Conservation (phyloP, 2,329 filamentous ascomycete genomes). For the Aureobasidium sp. region DNA sequence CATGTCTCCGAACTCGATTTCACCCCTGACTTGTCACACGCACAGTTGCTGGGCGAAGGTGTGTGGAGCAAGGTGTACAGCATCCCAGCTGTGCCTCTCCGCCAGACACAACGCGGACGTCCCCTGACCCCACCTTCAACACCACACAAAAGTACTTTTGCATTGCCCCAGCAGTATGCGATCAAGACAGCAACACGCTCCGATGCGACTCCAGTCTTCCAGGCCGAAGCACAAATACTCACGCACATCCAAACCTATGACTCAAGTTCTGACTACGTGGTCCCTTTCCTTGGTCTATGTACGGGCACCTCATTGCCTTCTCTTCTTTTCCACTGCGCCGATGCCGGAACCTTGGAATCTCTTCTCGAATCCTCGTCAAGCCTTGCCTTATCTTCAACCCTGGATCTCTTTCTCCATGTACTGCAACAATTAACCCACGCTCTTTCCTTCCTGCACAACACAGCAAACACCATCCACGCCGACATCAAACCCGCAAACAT, state of each 20-base stretch:
- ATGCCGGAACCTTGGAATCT: slow-evolving; percentile 25
- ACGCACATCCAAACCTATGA: slow-evolving; percentile 22
- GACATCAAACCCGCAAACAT: slow-evolving; percentile 43
- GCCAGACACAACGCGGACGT: not conserved
- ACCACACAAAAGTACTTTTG: slow-evolving; percentile 13
- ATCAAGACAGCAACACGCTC: slow-evolving; percentile 25
- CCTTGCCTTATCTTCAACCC: not conserved
- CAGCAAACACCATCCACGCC: slow-evolving; percentile 31
- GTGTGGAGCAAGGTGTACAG: slow-evolving; percentile 30
- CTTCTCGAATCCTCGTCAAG: slow-evolving; percentile 14
- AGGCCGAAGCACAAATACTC: slow-evolving; percentile 26
- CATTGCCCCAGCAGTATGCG: slow-evolving; percentile 19
- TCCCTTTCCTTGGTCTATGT: slow-evolving; percentile 28
- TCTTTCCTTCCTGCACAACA: slow-evolving; percentile 34
- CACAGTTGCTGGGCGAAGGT: slow-evolving; percentile 26
- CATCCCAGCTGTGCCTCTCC: slow-evolving; percentile 15
- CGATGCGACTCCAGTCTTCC: slow-evolving; percentile 26
- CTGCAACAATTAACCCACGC: slow-evolving; percentile 32
- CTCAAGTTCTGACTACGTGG: slow-evolving; percentile 20
- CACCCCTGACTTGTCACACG: slow-evolving; percentile 16
- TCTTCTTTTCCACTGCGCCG: slow-evolving; percentile 26
- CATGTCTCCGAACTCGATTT: not conserved
- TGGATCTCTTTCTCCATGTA: slow-evolving; percentile 30
- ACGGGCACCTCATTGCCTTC: slow-evolving; percentile 18
- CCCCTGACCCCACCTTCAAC: slow-evolving; percentile 16